Evolutionary conservation across 164 flowering plant genomes (phyloP).

Genomic region (Saururus chinensis): DNA sequence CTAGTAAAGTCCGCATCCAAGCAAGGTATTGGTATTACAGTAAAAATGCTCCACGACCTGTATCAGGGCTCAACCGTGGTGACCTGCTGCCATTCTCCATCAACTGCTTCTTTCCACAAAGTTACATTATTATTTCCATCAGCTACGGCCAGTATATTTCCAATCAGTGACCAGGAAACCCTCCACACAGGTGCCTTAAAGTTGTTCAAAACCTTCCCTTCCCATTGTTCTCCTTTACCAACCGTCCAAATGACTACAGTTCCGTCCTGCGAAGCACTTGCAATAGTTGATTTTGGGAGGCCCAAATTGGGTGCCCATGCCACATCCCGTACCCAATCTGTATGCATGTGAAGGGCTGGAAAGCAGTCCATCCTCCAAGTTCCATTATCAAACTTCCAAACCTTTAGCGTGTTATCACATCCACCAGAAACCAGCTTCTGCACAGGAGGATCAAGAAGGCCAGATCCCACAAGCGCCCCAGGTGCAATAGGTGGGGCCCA

Average conservation of each 20-base stretch:
- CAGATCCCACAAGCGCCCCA: conserved; percentile 21
- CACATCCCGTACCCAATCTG: conserved; percentile 45
- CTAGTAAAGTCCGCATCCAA: too few species aligned
- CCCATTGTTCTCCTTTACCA: conserved; percentile 42
- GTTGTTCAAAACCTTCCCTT: conserved; percentile 33
- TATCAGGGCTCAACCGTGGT: conserved; percentile 26
- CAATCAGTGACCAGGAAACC: conserved; percentile 42
- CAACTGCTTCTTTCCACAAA: conserved; percentile 43
- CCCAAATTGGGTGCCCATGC: conserved; percentile 54
- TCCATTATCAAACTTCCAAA: conserved; percentile 37
- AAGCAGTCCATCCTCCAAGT: conserved; percentile 46
- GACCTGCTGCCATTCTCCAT: conserved; percentile 45
- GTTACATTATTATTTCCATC: conserved; percentile 41
- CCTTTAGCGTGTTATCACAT: conserved; percentile 37
- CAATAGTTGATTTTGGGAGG: conserved; percentile 42
- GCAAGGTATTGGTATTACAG: background rate
- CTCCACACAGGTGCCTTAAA: conserved; percentile 41
- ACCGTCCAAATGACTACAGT: conserved; percentile 40
- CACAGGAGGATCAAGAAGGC: conserved; percentile 23
- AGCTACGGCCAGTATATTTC: conserved; percentile 38
- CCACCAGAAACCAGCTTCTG: conserved; percentile 43
- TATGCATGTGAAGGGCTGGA: conserved; percentile 39
- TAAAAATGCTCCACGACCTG: conserved; percentile 1
- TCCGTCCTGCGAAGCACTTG: conserved; percentile 45
- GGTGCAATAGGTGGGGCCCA: conserved; percentile 42